A percentile compares a stretch with the other conserved stretches of the same genome.
Evolutionary conservation across 2,329 filamentous ascomycete genomes (phyloP).

Genomic region (Beauveria caledonica): DNA sequence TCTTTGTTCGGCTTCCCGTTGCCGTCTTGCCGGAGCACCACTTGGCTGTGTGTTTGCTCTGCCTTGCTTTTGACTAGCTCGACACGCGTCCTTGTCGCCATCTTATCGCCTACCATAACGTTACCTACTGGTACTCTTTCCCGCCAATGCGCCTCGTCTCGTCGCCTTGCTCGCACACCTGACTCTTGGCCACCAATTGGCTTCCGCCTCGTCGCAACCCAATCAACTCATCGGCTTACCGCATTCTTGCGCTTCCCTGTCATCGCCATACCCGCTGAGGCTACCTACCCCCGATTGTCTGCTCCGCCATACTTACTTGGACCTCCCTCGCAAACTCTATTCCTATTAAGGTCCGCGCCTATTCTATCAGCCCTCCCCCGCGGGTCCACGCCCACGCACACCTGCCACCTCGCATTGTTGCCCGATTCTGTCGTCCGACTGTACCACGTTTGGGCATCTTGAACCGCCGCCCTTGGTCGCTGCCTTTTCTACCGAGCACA

Average conservation of each 20-base stretch:
- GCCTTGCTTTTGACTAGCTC: not conserved
- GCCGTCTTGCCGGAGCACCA: not conserved
- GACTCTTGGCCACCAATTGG: not conserved
- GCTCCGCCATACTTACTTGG: constrained; percentile 3
- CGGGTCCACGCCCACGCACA: not conserved
- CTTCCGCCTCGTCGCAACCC: not conserved
- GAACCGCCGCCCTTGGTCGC: not conserved
- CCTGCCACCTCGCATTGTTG: not conserved
- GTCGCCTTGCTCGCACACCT: not conserved
- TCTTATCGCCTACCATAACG: not conserved
- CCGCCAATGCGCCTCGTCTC: not conserved
- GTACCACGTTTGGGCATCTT: not conserved
- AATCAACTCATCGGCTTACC: not conserved
- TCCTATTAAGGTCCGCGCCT: not conserved
- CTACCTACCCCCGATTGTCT: not conserved
- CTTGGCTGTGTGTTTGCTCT: constrained; percentile 6
- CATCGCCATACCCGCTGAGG: not conserved
- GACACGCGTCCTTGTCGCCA: not conserved
- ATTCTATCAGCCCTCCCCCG: not conserved
- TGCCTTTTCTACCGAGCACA: not conserved
- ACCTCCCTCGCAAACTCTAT: constrained; percentile 1
- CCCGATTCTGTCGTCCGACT: not conserved
- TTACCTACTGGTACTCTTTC: too few species aligned
- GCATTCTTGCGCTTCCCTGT: not conserved
- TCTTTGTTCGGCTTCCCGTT: not conserved